Evolutionary conservation across 768 basidiomycete species (phyloP), one percentile per base, ranked within the genome.

Genomic region (Strobilomyces echinocephalus): DNA sequence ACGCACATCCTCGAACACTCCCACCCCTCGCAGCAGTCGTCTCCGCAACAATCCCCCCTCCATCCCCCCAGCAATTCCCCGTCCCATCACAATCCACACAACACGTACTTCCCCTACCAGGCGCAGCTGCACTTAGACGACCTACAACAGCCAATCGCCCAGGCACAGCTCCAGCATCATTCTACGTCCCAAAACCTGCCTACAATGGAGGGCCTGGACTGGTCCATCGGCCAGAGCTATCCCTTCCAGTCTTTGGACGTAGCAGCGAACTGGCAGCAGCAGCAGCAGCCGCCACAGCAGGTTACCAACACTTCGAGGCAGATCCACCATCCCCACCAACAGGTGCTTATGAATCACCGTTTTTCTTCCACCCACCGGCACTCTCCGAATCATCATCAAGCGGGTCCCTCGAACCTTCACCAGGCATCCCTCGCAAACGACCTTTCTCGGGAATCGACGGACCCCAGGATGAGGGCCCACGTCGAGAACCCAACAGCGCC

Each of bases 11-110:
- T 68, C 73, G 74, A 76, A 75, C 80, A 44, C 83, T 87, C 82
- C 84, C 85, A 59, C 84, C 85, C 52, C 81, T 87, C 85, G 67
- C 83, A 74, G 76, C 82, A 72, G 77, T 88, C 83, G 78, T 88
- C 85, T 77, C 85, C 84, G 75, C 82, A 66, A 75, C 83, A 69
- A 74, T 84, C 82, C 61, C 76, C 74, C 62, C 72, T 66, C 63
- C 74, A 73, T 60, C 74, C 69, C 49, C 71, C 69, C 68, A 69
- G 55, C 64, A 69, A 56, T 68, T 67, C 63, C 66, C 73, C 71
- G 42, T 67, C 68, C 64, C 72, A 65, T 63, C 64, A 69, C 72
- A 74, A 69, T 75, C 78, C 59, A 53, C 69, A 67, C 74, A 73
- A 59, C 72, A 74, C 73, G 56, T 81, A 75, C 75, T 83, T 76